Evolutionary conservation across 257 asterid genomes (phyloP).

Genomic region (Solanum ossicruentum): DNA sequence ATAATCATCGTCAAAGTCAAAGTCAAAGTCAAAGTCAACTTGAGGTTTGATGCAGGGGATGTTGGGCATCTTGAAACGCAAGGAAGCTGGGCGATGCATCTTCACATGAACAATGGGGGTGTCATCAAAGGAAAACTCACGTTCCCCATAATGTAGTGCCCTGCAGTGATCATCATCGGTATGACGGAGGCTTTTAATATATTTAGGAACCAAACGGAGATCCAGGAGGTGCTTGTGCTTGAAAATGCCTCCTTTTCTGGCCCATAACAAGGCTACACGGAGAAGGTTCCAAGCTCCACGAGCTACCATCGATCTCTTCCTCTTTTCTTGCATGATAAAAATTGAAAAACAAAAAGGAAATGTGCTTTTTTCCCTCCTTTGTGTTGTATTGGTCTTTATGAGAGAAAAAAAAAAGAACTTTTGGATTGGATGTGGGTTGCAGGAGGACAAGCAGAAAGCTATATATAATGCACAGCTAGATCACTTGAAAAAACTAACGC

Average conservation of each 20-base stretch:
- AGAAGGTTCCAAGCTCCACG: conserved; percentile 46
- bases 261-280: conserved; percentile 57
- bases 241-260: conserved; percentile 43
- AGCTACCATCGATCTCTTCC: conserved; percentile 12
- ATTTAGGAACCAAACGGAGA: conserved; percentile 23
- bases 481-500: conserved; percentile 14
- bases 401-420: background rate
- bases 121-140: conserved; percentile 56
- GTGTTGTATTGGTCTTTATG: background rate
- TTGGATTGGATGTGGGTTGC: background rate
- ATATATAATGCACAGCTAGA: background rate
- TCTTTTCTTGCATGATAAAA: conserved; percentile 2
- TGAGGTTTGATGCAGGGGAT: conserved; percentile 66
- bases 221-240: conserved; percentile 19
- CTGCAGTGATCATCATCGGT: background rate
- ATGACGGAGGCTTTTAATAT: conserved; percentile 38
- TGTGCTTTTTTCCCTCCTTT: background rate
- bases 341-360: background rate
- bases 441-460: background rate
- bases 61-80: conserved; percentile 52
- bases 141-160: conserved; percentile 43
- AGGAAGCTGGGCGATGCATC: conserved; percentile 71
- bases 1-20: conserved; percentile 29
- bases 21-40: conserved; percentile 52
- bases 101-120: conserved; percentile 45